A percentile compares a stretch with the other conserved stretches of the same genome.
Conservation (phyloP, 805 yeast genomes). For the Starmerella etchellsii region DNA sequence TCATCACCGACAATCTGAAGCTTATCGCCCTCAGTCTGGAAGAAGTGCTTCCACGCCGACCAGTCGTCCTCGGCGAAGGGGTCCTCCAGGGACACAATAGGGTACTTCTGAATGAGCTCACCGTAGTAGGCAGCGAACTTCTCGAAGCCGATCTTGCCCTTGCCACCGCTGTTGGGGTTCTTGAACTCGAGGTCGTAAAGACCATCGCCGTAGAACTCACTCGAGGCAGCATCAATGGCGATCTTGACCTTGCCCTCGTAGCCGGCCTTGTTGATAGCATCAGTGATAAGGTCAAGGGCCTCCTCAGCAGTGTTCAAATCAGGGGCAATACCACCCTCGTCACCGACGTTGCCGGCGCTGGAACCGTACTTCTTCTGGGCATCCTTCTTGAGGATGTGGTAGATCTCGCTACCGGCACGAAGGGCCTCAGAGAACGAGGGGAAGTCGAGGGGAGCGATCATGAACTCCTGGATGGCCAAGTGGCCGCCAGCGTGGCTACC, state of each 20-base stretch:
- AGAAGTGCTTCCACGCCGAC: constrained; percentile 94
- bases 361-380: constrained; percentile 94
- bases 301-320: constrained; percentile 88
- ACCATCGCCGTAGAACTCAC: constrained; percentile 95
- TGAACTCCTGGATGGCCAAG: constrained; percentile 97
- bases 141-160: constrained; percentile 83
- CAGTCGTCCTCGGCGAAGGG: constrained; percentile 99
- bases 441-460: constrained; percentile 95
- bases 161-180: constrained; percentile 82
- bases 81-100: constrained; percentile 96
- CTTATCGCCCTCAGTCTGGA: constrained; percentile 35
- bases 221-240: constrained; percentile 93
- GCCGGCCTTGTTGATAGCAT: constrained; percentile 86
- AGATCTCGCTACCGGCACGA: constrained; percentile 94
- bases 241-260: constrained; percentile 85
- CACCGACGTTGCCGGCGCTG: constrained; percentile 99
- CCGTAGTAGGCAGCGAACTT: constrained; percentile 78
- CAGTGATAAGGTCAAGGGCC: constrained; percentile 88
- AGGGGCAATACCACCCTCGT: constrained; percentile 99
- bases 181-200: constrained; percentile 97
- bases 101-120: constrained; percentile 73
- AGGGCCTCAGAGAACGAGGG: constrained; percentile 85
- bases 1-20: constrained; percentile 96
- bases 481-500: constrained; percentile 99
- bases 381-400: constrained; percentile 87